Conservation (phyloP, 306 rosid species). For the Rubus parviflorus region DNA sequence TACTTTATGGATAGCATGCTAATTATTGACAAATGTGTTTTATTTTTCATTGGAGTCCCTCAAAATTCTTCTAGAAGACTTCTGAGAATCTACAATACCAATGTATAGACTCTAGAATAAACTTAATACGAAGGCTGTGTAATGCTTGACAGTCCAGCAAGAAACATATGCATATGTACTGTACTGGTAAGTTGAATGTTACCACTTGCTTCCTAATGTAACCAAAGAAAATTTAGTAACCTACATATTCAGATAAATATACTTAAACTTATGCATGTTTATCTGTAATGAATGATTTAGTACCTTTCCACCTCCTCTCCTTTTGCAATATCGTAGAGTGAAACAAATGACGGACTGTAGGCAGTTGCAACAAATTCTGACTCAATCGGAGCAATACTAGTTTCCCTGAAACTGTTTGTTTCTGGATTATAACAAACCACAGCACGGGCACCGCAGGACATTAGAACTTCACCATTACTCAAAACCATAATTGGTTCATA, state of each 20-base stretch:
- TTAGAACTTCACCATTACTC: conserved; percentile 20
- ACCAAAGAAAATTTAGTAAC: neutral
- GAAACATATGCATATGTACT: neutral
- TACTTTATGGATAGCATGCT: neutral
- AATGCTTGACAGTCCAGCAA: too few species aligned
- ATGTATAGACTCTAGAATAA: neutral
- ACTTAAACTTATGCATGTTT: neutral
- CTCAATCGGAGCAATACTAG: neutral
- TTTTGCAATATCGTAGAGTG: neutral
- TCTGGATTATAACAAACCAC: neutral
- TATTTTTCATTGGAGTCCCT: neutral
- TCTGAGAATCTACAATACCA: neutral
- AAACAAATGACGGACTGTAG: conserved; percentile 13
- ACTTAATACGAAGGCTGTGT: too few species aligned
- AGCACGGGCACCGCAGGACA: neutral
- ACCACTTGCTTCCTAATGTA: neutral
- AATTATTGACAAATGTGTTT: neutral
- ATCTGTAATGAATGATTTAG: neutral
- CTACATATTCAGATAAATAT: neutral
- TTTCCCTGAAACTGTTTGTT: neutral
- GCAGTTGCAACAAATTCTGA: neutral
- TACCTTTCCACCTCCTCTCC: conserved; percentile 15
- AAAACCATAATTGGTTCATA: conserved; percentile 13
- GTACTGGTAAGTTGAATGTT: neutral
- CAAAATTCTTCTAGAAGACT: too few species aligned